Evolutionary conservation across 441 rosid species (phyloP), one percentile per base, ranked within the genome.

Genomic region (Croton setiger): DNA sequence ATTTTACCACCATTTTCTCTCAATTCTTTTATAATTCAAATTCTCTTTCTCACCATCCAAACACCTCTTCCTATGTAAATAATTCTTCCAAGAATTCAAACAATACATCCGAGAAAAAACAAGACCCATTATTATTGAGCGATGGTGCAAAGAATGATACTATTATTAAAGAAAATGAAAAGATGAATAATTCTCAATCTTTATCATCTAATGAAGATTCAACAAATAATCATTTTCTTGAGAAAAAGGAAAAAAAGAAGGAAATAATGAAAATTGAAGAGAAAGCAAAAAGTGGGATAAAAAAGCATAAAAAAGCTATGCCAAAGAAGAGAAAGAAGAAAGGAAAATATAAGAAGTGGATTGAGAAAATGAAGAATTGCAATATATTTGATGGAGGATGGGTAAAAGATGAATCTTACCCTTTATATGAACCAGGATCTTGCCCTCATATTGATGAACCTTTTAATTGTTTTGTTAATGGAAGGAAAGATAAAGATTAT

Each of bases 301-400:
- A 49, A 49, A 49, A 15, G 35, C 27, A 35, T 31, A 9, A 17
- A 69, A 55, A 68, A 47, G 5, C 4, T 58, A 0, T 11, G 9
- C 21, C 71, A 33, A 70, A 41, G 63, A 41, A 8, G 44, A 43
- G 52, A 20, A 36, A 21, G 5, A 39, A 35, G 47, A 71, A 53
- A 45, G 14, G 59, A 56, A 72, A 55, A 37, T 54, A 33, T 67
- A 48, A 52, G 56, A 66, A 41, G 7, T 77, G 82, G 82, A 71
- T 76, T 23, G 79, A 74, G 27, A 70, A 57, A 52, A 9, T 80
- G 68, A 81, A 67, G 56, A 31, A 75, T 7, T 88, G 94, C 13
- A 80, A 84, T 74, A 51, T 85, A 58, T 83, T 82, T 78, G 89
- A 84, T 37, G 92, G 92, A 55, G 68, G 68, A 36, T 89, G 95